These are phyloP conservation scores for Arthrobotrys sphaeroides DNA, from an alignment of 2,329 filamentous ascomycete genomes.

Conservation along the genomic window DNA sequence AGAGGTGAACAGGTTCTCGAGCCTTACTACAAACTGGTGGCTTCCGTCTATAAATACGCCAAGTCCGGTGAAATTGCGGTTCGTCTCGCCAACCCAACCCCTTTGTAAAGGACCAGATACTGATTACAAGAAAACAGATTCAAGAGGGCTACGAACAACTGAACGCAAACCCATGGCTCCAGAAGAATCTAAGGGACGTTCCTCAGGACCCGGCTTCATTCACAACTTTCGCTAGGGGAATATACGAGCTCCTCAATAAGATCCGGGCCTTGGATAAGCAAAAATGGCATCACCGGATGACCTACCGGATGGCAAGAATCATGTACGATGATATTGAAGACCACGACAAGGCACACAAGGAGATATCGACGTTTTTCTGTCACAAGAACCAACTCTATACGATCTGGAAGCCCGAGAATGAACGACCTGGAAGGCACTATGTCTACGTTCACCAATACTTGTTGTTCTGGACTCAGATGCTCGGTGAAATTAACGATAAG, in stretches of 20 bases:
- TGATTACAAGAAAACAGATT: slow-evolving; percentile 61
- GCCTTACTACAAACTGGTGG: slow-evolving; percentile 90
- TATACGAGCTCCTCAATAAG: slow-evolving; percentile 63
- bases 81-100: slow-evolving; percentile 53
- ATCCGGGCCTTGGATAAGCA: slow-evolving; percentile 78
- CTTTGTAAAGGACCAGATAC: slow-evolving; percentile 59
- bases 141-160: slow-evolving; percentile 48
- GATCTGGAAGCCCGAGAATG: slow-evolving; percentile 92
- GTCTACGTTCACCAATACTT: slow-evolving; percentile 90
- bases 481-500: slow-evolving; percentile 79
- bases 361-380: slow-evolving; percentile 84
- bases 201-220: slow-evolving; percentile 52
- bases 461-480: slow-evolving; percentile 78
- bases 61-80: slow-evolving; percentile 64
- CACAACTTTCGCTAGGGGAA: slow-evolving; percentile 32
- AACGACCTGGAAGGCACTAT: slow-evolving; percentile 83
- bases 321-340: slow-evolving; percentile 65
- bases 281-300: slow-evolving; percentile 94
- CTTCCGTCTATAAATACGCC: slow-evolving; percentile 83
- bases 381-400: slow-evolving; percentile 95
- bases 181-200: slow-evolving; percentile 47
- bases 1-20: slow-evolving; percentile 82
- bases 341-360: slow-evolving; percentile 74
- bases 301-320: slow-evolving; percentile 74
- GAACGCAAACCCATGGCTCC: slow-evolving; percentile 44